phyloP scores from a whole-genome alignment of 371 early-diverging fungal genomes.

The Lichtheimia corymbifera region DNA sequence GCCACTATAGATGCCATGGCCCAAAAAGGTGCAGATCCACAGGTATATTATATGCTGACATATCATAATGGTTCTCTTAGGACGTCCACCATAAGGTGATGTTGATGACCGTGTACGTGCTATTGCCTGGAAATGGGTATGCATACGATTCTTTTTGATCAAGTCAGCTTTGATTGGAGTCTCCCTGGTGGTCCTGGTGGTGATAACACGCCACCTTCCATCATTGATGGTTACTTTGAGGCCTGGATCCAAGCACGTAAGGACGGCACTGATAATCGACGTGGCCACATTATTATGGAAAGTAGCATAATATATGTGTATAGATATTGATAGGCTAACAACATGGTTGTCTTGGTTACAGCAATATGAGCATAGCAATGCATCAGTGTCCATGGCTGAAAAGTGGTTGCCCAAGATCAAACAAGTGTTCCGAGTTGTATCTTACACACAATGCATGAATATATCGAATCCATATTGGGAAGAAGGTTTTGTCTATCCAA shows the following conservation, averaged over 20 bases:
- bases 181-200: conserved; percentile 43
- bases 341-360: conserved; percentile 1
- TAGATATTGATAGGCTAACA: no score
- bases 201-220: conserved; percentile 30
- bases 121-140: conserved; percentile 56
- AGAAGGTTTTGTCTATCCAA: conserved; percentile 36
- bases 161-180: conserved; percentile 48
- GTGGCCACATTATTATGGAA: conserved; percentile 42
- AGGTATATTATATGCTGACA: no score
- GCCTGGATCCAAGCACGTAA: conserved; percentile 36
- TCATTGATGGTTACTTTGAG: conserved; percentile 41
- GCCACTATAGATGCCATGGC: no score
- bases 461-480: conserved; percentile 56
- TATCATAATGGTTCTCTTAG: no score
- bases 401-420: conserved; percentile 49
- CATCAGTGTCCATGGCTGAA: conserved; percentile 47
- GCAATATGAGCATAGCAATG: conserved; percentile 47
- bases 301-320: neutral
- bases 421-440: conserved; percentile 40
- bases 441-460: conserved; percentile 50
- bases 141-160: conserved; percentile 44
- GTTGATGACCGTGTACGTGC: conserved; percentile 61
- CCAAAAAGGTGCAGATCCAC: no score
- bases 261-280: conserved; percentile 28
- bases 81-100: conserved; percentile 47